These are phyloP conservation scores for Zygoascus sp. DNA, from an alignment of 1,139 yeast species.

Conservation along the genomic window DNA sequence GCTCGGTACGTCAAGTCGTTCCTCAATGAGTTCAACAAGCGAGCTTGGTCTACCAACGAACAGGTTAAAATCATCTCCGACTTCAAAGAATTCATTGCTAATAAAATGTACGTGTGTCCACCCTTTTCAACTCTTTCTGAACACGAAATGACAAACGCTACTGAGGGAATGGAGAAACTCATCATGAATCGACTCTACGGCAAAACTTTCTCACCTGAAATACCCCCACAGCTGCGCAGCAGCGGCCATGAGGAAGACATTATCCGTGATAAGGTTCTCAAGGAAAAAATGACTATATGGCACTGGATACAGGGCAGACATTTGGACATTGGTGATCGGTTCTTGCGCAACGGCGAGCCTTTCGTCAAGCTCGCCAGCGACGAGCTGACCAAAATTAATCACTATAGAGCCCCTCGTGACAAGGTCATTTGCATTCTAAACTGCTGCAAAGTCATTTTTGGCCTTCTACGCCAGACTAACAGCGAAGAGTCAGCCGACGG, in stretches of 20 bases:
- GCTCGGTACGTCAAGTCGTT: conserved; percentile 78
- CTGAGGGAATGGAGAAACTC: conserved; percentile 89
- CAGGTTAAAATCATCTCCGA: conserved; percentile 72
- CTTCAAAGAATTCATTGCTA: conserved; percentile 58
- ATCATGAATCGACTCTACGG: conserved; percentile 82
- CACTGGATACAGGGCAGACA: conserved; percentile 76
- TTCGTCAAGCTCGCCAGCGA: conserved; percentile 67
- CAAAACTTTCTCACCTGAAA: conserved; percentile 77
- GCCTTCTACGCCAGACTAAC: conserved; percentile 64
- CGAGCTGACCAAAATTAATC: conserved; percentile 68
- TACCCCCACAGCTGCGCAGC: conserved; percentile 43
- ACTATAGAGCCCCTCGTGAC: conserved; percentile 89
- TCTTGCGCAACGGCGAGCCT: conserved; percentile 45
- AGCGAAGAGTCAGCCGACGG: conserved; percentile 86
- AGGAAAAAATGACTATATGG: conserved; percentile 57
- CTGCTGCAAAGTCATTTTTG: conserved; percentile 88
- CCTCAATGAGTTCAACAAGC: conserved; percentile 65
- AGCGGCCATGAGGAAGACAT: conserved; percentile 59
- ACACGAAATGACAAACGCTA: conserved; percentile 62
- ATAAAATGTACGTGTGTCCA: conserved; percentile 58
- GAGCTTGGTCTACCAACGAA: conserved; percentile 70
- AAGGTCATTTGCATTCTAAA: conserved; percentile 87
- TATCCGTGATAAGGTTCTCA: conserved; percentile 53
- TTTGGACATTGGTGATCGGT: conserved; percentile 61
- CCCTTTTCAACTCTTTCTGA: conserved; percentile 71